Conservation (phyloP, 768 basidiomycete species). For the Obba rivulosa region DNA sequence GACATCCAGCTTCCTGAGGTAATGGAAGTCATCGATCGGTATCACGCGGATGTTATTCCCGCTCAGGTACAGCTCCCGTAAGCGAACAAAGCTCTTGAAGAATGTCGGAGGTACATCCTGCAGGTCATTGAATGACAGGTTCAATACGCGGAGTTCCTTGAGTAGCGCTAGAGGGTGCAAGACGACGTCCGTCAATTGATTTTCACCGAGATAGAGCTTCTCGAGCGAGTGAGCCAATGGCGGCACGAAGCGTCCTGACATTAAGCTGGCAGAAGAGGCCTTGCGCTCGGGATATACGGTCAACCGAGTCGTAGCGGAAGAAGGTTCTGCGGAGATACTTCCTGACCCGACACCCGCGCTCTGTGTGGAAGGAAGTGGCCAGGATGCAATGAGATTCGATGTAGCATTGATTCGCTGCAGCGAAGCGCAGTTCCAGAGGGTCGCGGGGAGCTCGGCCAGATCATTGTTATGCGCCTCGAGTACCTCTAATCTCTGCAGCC, state of each 20-base stretch:
- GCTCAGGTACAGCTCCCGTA: conserved; percentile 88
- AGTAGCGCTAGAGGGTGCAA: conserved; percentile 72
- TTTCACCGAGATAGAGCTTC: conserved; percentile 86
- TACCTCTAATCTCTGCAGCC: conserved; percentile 63
- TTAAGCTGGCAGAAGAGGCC: conserved; percentile 31
- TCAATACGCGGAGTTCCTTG: conserved; percentile 74
- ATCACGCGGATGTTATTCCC: conserved; percentile 92
- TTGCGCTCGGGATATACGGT: conserved; percentile 34
- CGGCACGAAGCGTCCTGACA: conserved; percentile 31
- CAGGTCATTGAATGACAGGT: conserved; percentile 93
- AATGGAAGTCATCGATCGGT: conserved; percentile 83
- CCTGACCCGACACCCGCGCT: conserved; percentile 1
- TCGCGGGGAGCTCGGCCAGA: conserved; percentile 64
- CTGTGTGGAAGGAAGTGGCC: conserved; percentile 57
- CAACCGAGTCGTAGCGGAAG: background rate
- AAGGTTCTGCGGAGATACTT: background rate
- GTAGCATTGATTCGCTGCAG: conserved; percentile 77
- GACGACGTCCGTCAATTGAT: conserved; percentile 74
- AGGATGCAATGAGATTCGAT: conserved; percentile 75
- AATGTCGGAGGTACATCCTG: conserved; percentile 80
- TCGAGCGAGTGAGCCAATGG: conserved; percentile 70
- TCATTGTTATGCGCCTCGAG: conserved; percentile 93
- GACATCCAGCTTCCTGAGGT: conserved; percentile 59
- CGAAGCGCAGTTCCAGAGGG: conserved; percentile 80
- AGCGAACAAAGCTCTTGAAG: conserved; percentile 58